These are phyloP conservation scores for Ustilago sp. DNA, from an alignment of 1,284 basidiomycete genomes.

Conservation along the genomic window DNA sequence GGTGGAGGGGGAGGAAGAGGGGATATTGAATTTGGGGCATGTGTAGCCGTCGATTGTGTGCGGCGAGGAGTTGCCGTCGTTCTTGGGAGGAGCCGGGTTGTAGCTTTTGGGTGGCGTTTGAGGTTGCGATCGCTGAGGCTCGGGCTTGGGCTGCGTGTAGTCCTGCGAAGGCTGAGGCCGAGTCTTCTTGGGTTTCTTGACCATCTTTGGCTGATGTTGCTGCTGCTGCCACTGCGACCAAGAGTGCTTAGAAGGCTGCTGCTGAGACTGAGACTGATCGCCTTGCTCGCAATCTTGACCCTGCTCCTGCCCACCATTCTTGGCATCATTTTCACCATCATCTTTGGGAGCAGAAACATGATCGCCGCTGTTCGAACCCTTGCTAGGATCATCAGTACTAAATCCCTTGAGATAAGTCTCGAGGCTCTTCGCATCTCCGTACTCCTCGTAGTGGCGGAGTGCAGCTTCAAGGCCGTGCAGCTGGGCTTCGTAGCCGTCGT, in stretches of 20 bases:
- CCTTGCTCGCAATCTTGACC: slow-evolving; percentile 10
- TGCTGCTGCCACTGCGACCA: neutral
- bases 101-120: slow-evolving; percentile 3
- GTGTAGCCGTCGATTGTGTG: slow-evolving; percentile 44
- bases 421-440: slow-evolving; percentile 33
- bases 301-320: neutral
- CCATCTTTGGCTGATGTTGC: slow-evolving; percentile 12
- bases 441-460: slow-evolving; percentile 36
- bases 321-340: neutral
- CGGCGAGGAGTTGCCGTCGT: neutral
- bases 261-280: slow-evolving; percentile 6
- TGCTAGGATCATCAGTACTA: neutral
- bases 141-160: slow-evolving; percentile 6
- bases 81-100: neutral
- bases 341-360: neutral
- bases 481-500: slow-evolving; percentile 29
- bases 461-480: slow-evolving; percentile 28
- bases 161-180: slow-evolving; percentile 8
- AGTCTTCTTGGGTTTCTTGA: slow-evolving; percentile 12
- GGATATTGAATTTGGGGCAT: slow-evolving; percentile 19
- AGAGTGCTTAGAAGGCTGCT: slow-evolving; percentile 3
- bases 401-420: slow-evolving; percentile 30
- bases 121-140: slow-evolving; percentile 9
- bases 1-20: slow-evolving; percentile 17
- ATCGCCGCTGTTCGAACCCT: neutral